Evolutionary conservation across 805 yeast genomes (phyloP), one percentile per base, ranked within the genome.

Genomic region (Candida dajiaensis): DNA sequence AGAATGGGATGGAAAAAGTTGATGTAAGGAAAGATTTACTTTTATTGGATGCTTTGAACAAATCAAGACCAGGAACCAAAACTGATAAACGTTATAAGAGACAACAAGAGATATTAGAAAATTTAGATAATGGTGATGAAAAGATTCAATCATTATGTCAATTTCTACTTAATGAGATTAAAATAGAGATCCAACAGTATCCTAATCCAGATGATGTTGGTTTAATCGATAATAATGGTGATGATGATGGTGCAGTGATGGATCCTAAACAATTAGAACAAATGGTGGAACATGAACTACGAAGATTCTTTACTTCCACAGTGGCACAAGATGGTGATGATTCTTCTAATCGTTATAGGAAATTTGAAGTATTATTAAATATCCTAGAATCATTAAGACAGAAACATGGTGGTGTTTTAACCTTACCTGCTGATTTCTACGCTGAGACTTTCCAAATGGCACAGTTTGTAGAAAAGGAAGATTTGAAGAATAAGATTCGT

Each of bases 371-470:
- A 0, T 23, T 57, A 8, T 16, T 48, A 12, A 28, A 40, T 3
- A 45, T 58, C 1, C 19, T 58, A 44, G 55, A 52, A 22, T 43
- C 40, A 10, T 10, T 53, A 3, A n/a, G 41, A 3, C 44, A 40
- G 18, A 37, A 33, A 11, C 37, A 38, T 6, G 47, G 47, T 6
- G 55, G 48, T 7, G 44, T 42, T 3, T 22, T 45, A 3, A 15
- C 44, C 2, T 16, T 70, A 2, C 61, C 72, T 1, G 44, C 73
- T 4, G 74, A 70, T 8, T 60, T 40, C 10, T 38, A 50, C 13
- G 58, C 52, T 6, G 64, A 63, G n/a, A 52, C 69, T 2, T 77
- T 73, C 51, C 71, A 70, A 37, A 42, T 72, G 6, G 62, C 77
- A 0, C 70, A 74, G 33, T 63, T 66, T 40, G 48, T 74, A 39